Evolutionary conservation across 371 early-diverging fungal genomes (phyloP).

Genomic region (Rhizopus stolonifer): DNA sequence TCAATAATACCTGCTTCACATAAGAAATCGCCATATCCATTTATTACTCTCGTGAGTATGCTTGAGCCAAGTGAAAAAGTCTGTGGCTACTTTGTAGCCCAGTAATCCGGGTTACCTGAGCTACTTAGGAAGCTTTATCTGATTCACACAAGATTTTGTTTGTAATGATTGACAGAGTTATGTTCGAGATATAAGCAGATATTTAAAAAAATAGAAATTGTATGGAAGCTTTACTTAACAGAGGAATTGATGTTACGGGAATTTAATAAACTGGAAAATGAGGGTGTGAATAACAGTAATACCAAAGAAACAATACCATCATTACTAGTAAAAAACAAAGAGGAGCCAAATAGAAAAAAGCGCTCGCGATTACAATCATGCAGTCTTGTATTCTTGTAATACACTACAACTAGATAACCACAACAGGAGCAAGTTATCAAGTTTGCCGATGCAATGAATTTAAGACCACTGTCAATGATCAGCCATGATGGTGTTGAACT

Average conservation of each 20-base stretch:
- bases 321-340: slow-evolving; percentile 1
- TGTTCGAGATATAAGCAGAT: neutral
- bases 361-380: slow-evolving; percentile 1
- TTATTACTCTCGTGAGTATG: too few species aligned
- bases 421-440: slow-evolving; percentile 1
- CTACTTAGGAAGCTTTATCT: too few species aligned
- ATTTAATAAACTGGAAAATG: neutral
- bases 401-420: neutral
- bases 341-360: neutral
- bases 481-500: neutral
- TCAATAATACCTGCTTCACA: too few species aligned
- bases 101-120: too few species aligned
- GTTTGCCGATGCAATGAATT: neutral
- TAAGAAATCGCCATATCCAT: too few species aligned
- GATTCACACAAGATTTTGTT: too few species aligned
- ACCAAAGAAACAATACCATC: neutral
- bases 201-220: neutral
- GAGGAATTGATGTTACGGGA: neutral
- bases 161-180: neutral
- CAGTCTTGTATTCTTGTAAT: slow-evolving; percentile 1
- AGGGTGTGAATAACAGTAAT: neutral
- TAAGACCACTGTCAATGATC: slow-evolving; percentile 1
- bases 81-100: too few species aligned
- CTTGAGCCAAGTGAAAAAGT: too few species aligned
- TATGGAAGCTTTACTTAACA: slow-evolving; percentile 1